Evolutionary conservation across 768 basidiomycete genomes (phyloP).

Genomic region (Clitopilus hobsonii): DNA sequence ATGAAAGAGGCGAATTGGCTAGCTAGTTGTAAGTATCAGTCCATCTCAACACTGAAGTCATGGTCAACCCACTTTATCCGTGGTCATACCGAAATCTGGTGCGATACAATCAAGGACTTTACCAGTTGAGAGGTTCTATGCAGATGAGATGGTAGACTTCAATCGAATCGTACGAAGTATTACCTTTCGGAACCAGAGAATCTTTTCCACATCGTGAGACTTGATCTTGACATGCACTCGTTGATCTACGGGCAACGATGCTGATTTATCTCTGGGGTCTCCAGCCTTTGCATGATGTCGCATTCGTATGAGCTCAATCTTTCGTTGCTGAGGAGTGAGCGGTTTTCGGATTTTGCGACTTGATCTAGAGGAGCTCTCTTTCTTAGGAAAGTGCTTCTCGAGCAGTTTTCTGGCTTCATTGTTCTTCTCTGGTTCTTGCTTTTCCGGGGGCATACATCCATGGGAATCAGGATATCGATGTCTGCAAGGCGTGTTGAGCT

Average conservation of each 20-base stretch:
- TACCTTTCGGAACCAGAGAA: slow-evolving; percentile 78
- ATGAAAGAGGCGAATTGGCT: slow-evolving; percentile 38
- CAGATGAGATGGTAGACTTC: not conserved
- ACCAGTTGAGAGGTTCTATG: slow-evolving; percentile 35
- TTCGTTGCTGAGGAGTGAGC: slow-evolving; percentile 45
- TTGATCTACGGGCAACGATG: slow-evolving; percentile 44
- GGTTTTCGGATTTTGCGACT: slow-evolving; percentile 38
- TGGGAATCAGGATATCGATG: slow-evolving; percentile 69
- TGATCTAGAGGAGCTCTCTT: slow-evolving; percentile 15
- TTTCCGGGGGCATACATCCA: slow-evolving; percentile 33
- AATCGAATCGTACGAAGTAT: slow-evolving; percentile 7
- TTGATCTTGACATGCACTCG: slow-evolving; percentile 54
- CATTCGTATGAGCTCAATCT: slow-evolving; percentile 70
- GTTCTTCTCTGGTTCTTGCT: slow-evolving; percentile 27
- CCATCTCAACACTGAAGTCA: not conserved
- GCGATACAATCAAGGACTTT: slow-evolving; percentile 56
- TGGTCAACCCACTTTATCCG: slow-evolving; percentile 20
- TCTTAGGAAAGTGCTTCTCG: slow-evolving; percentile 42
- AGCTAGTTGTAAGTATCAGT: not conserved
- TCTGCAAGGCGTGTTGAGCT: slow-evolving; percentile 28
- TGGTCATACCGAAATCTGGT: slow-evolving; percentile 28
- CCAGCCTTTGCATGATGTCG: slow-evolving; percentile 63
- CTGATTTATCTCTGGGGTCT: slow-evolving; percentile 51
- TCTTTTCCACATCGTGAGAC: slow-evolving; percentile 28
- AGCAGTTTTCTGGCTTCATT: slow-evolving; percentile 48